Base-by-base conservation (phyloP, 2,329 filamentous ascomycete genomes). In the Botrytis hyacinthi region DNA sequence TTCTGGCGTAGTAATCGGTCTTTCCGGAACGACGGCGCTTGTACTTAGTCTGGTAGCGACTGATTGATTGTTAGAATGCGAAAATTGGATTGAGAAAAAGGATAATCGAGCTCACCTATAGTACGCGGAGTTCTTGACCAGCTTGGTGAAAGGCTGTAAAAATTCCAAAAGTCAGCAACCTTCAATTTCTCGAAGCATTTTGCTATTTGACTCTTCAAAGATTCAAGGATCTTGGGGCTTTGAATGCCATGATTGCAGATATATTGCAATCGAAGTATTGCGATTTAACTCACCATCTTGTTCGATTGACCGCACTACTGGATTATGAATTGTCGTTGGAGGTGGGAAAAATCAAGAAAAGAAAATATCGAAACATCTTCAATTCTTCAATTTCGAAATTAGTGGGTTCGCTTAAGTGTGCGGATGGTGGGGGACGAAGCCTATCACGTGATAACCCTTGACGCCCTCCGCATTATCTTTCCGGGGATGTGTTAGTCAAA, bases 1-100 rank as follows among this genome's bases (percentile, higher is more conserved):
- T 98, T 86, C 96, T 95, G 84, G 96, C 96, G 86, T 98, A 98
- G 94, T 99, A 99, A 86, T 99, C 96, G 88, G 96, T 99, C 93
- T 99, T 99, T 85, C 96, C 96, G 83, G 92, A 84, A 81, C 93
- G 91, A 87, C 96, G 92, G 85, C 96, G 95, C 90, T 94, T 96
- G 93, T 98, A 99, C 92, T 99, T 99, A 85, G 96, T 98, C 90
- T 99, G 96, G 91, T 93, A 99, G 87, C 96, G 94, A 86, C 95
- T 97, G 84, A 73, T 40, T 75, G 76, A 73, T 62, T 69, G 69
- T 76, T 77, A 77, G 62, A 70, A 73, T 61, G 8, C 29, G 8
- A 75, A 78, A 10, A n/a, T 59, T 35, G 18, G 4, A 70, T 70
- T 82, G 75, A 80, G 68, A 76, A 74, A 70, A 51, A 63, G 46